These are phyloP conservation scores for Chloromonas sp. DNA, from an alignment of 163 green algal genomes.

Conservation along the genomic window DNA sequence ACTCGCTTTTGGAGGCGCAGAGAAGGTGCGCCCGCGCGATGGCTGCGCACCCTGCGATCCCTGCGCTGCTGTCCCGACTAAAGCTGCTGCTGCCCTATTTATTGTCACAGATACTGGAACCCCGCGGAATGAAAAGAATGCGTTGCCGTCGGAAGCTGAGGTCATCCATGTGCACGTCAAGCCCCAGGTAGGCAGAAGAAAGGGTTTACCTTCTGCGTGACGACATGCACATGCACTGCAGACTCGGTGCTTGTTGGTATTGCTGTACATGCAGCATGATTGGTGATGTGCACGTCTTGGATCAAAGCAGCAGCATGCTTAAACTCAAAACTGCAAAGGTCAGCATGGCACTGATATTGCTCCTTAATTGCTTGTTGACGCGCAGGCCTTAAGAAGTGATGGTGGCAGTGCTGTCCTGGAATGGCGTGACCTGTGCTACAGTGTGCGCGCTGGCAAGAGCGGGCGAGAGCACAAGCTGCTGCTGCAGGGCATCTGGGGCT, in stretches of 20 bases:
- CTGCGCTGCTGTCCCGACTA: background rate
- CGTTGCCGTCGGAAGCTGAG: no score
- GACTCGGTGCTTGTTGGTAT: no score
- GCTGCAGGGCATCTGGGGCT: slow-evolving; percentile 10
- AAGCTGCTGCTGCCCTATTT: no score
- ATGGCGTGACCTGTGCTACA: slow-evolving; percentile 5
- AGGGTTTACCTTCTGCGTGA: no score
- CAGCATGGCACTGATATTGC: background rate
- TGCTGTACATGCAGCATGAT: no score
- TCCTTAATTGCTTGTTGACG: background rate
- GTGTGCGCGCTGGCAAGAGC: background rate
- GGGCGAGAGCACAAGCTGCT: background rate
- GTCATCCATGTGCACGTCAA: no score
- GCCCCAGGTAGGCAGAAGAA: no score
- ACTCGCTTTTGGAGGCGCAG: background rate
- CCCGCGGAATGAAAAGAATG: no score
- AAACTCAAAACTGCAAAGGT: background rate
- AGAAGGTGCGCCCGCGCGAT: background rate
- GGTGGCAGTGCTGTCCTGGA: background rate
- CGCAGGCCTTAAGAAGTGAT: background rate
- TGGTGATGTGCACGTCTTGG: background rate
- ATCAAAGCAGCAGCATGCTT: background rate
- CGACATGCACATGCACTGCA: no score
- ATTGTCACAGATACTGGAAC: no score
- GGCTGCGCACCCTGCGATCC: background rate